Conservation (phyloP, 768 basidiomycete genomes). For the Boletus speciosus region DNA sequence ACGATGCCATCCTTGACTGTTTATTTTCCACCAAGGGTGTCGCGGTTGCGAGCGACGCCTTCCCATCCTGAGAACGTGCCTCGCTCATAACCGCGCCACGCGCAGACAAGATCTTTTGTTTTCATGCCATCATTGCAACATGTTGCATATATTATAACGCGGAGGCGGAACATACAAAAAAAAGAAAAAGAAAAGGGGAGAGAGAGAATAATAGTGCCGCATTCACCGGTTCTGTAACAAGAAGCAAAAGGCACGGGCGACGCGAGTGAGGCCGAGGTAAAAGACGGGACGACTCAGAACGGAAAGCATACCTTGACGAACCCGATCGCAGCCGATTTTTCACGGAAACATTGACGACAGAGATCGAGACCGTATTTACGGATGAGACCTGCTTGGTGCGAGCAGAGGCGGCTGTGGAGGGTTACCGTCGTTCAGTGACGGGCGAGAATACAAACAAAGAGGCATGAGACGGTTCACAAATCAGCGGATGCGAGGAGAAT, state of each 20-base stretch:
- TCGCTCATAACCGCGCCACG: too few relatives aligned
- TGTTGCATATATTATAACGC: neutral
- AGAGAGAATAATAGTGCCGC: neutral
- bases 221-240: neutral
- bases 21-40: too few relatives aligned
- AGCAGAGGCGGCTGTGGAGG: conserved; percentile 77
- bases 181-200: neutral
- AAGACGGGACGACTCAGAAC: too few relatives aligned
- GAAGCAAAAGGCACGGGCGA: neutral
- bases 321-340: conserved; percentile 89
- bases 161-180: neutral
- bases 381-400: conserved; percentile 96
- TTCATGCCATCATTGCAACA: conserved; percentile 15
- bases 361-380: conserved; percentile 96
- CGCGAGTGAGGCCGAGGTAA: neutral
- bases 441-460: neutral
- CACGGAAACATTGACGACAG: conserved; percentile 98
- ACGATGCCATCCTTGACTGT: too few relatives aligned
- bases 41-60: too few relatives aligned
- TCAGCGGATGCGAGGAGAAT: neutral
- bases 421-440: neutral
- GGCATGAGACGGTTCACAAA: neutral
- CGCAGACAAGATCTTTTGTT: neutral
- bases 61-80: too few relatives aligned
- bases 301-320: conserved; percentile 76